Conservation (phyloP, 352 stramenopile genomes). For the Blastocystis sp. region DNA sequence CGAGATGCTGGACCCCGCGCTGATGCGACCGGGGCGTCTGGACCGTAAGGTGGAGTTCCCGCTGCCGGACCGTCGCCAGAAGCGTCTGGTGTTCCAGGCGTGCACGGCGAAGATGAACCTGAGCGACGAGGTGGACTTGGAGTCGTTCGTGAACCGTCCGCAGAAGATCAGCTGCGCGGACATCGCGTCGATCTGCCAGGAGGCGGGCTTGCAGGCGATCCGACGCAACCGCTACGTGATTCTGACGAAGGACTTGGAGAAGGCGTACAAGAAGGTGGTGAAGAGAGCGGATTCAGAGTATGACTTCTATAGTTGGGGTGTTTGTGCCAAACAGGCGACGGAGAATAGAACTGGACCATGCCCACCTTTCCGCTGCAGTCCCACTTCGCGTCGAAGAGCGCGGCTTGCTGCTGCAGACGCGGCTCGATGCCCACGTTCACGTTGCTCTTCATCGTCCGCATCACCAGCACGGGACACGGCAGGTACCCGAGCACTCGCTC, state of each 20-base stretch:
- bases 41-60: constrained; percentile 99
- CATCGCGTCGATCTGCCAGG: constrained; percentile 96
- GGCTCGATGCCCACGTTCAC: constrained; percentile 36
- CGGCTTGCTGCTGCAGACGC: constrained; percentile 8
- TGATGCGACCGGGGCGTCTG: constrained; percentile 94
- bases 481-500: constrained; percentile 82
- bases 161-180: constrained; percentile 98
- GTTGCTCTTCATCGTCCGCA: constrained; percentile 72
- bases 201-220: constrained; percentile 97
- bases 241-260: constrained; percentile 98
- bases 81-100: constrained; percentile 99
- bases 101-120: constrained; percentile 99
- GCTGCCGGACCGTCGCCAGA: constrained; percentile 95
- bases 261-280: constrained; percentile 98
- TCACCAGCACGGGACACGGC: constrained; percentile 35
- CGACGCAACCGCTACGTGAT: constrained; percentile 99
- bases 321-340: constrained; percentile 12
- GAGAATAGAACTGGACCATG: constrained; percentile 66
- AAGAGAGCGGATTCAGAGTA: constrained; percentile 98
- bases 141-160: constrained; percentile 99
- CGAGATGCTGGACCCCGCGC: constrained; percentile 97
- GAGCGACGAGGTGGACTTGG: constrained; percentile 96
- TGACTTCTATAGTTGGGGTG: constrained; percentile 92
- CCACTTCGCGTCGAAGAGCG: constrained; percentile 5
- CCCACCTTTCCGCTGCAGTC: constrained; percentile 45